Percentiles rank a stretch among this genome's conserved stretches.
Conservation (phyloP, 257 asterid species). For the Asclepias syriaca region DNA sequence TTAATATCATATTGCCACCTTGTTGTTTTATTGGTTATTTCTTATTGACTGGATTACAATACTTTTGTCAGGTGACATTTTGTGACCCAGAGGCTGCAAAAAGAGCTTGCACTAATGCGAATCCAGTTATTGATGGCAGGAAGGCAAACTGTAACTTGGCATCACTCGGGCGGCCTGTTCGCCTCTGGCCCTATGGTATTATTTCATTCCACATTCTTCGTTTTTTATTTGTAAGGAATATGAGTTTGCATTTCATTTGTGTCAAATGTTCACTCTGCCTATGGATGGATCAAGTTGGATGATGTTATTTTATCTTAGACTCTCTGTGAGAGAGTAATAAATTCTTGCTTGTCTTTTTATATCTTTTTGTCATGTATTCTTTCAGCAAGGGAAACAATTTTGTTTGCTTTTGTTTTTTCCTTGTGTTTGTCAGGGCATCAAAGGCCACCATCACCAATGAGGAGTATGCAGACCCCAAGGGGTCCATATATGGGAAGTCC, state of each 20-base stretch:
- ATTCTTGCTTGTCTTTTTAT: neutral
- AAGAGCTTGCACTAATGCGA: conserved; percentile 35
- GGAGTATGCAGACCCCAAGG: conserved; percentile 17
- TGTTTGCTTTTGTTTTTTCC: neutral
- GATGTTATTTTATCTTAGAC: too few species aligned
- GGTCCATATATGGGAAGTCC: conserved; percentile 20
- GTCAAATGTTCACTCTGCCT: neutral
- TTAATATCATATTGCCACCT: neutral
- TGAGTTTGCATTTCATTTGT: neutral
- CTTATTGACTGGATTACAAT: neutral
- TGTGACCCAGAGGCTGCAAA: conserved; percentile 35
- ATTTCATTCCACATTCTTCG: neutral
- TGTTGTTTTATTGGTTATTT: neutral
- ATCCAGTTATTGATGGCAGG: conserved; percentile 39
- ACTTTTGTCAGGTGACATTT: conserved; percentile 28
- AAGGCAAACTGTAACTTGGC: conserved; percentile 40
- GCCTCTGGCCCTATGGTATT: conserved; percentile 22
- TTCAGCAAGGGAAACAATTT: neutral
- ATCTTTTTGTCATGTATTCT: neutral
- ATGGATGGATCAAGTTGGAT: neutral
- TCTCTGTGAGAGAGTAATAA: neutral
- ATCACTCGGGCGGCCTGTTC: conserved; percentile 30
- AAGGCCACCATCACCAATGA: conserved; percentile 14
- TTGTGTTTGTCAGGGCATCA: conserved; percentile 14
- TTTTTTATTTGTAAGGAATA: neutral